phyloP scores from a whole-genome alignment of 139 green algal genomes.

The Coelastrella sp. region DNA sequence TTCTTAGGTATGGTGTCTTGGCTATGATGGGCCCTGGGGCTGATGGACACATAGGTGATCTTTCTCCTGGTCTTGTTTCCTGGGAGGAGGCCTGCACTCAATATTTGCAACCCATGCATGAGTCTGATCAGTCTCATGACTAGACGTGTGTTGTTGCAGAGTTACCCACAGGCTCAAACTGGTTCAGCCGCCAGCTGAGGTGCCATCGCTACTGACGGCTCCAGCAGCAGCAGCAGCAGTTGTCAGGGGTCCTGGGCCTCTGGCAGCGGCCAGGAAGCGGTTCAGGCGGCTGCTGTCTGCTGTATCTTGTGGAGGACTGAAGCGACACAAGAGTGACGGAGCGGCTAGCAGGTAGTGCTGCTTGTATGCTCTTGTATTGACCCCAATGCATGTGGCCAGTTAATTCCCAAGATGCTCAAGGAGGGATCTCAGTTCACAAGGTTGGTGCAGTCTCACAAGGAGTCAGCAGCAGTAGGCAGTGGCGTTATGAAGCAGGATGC shows the following conservation, averaged over 20 bases:
- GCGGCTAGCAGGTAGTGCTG: not conserved
- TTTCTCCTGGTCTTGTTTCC: no score
- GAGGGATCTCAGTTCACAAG: no score
- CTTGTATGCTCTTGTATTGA: no score
- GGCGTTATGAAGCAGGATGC: no score
- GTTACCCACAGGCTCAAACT: conserved; percentile 9
- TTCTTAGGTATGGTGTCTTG: not conserved
- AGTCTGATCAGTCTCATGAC: not conserved
- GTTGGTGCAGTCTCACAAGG: no score
- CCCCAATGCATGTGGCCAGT: no score
- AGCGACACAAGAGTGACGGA: not conserved
- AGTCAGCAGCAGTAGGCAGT: no score
- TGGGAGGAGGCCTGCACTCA: no score
- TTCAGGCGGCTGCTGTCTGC: conserved; percentile 36
- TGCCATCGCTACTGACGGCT: not conserved
- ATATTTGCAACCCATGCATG: not conserved
- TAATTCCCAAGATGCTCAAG: no score
- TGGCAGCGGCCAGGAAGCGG: not conserved
- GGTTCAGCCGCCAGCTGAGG: not conserved
- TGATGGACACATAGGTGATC: no score
- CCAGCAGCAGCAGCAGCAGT: conserved; percentile 12
- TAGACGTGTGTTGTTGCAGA: not conserved
- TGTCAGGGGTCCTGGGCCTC: not conserved
- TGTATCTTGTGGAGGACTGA: not conserved
- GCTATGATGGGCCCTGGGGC: no score